Conservation (phyloP, 139 green algal species). For the Chlorella ohadii region DNA sequence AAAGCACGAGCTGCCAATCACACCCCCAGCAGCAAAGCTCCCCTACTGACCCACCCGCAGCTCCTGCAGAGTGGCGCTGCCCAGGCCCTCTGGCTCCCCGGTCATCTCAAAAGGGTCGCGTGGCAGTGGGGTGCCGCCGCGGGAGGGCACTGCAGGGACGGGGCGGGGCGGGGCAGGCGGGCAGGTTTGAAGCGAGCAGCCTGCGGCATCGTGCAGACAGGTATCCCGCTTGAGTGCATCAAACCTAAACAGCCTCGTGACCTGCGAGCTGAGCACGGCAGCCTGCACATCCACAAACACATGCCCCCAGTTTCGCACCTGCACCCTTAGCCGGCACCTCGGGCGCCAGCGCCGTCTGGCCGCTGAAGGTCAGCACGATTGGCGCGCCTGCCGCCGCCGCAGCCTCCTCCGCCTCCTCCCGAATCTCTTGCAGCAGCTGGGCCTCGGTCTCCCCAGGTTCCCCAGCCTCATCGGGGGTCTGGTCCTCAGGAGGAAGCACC, state of each 20-base stretch:
- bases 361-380: background rate
- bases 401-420: background rate
- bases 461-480: background rate
- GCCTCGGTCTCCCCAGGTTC: background rate
- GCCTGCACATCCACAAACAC: background rate
- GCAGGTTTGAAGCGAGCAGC: background rate
- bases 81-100: background rate
- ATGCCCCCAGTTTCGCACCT: background rate
- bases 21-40: too few species aligned
- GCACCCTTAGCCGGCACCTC: background rate
- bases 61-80: background rate
- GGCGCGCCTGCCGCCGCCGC: background rate
- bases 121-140: conserved; percentile 4
- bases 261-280: too few species aligned
- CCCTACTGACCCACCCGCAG: conserved; percentile 1
- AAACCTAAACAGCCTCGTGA: too few species aligned
- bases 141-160: background rate
- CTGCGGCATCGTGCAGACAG: background rate
- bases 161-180: background rate
- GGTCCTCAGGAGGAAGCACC: conserved; percentile 2
- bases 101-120: conserved; percentile 26
- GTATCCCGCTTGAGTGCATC: too few species aligned
- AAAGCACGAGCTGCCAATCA: too few species aligned
- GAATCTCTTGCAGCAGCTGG: background rate
- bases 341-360: background rate